Conservation (phyloP, 2,329 filamentous ascomycete species). For the Aspergillus candidus region DNA sequence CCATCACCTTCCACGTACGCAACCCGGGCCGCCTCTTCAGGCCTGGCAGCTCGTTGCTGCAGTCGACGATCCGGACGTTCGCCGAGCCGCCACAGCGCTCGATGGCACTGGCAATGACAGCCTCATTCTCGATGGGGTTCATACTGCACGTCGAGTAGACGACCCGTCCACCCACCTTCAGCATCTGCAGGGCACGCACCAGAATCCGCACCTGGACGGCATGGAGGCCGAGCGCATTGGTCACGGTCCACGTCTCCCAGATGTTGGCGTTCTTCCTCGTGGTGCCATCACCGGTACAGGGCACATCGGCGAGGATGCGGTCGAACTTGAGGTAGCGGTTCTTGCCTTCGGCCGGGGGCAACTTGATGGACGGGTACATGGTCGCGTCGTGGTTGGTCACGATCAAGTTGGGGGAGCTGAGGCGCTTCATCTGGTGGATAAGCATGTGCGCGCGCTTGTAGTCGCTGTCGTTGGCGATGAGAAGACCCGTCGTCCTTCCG, state of each 20-base stretch:
- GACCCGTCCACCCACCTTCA: constrained; percentile 88
- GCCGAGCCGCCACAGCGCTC: constrained; percentile 76
- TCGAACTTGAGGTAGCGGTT: constrained; percentile 89
- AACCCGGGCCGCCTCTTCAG: constrained; percentile 73
- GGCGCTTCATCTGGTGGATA: constrained; percentile 93
- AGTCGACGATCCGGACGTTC: constrained; percentile 81
- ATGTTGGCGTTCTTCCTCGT: constrained; percentile 86
- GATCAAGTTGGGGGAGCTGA: constrained; percentile 92
- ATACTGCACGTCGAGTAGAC: constrained; percentile 99
- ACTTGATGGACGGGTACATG: constrained; percentile 84
- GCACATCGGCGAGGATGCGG: constrained; percentile 90
- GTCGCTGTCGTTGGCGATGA: constrained; percentile 94
- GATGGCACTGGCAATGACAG: constrained; percentile 81
- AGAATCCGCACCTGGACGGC: constrained; percentile 83
- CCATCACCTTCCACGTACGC: constrained; percentile 83
- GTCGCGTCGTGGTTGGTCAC: constrained; percentile 98
- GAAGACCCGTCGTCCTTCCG: constrained; percentile 80
- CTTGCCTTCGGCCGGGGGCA: constrained; percentile 56
- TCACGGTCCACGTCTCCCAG: constrained; percentile 92
- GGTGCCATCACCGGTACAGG: constrained; percentile 93
- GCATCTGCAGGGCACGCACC: constrained; percentile 85
- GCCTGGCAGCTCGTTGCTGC: constrained; percentile 66
- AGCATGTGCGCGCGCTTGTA: constrained; percentile 97
- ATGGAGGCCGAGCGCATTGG: constrained; percentile 81
- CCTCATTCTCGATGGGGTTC: constrained; percentile 97